Percentiles rank a stretch among this genome's conserved stretches.
Evolutionary conservation across 768 basidiomycete genomes (phyloP).

Genomic region (Lactarius sanguifluus): DNA sequence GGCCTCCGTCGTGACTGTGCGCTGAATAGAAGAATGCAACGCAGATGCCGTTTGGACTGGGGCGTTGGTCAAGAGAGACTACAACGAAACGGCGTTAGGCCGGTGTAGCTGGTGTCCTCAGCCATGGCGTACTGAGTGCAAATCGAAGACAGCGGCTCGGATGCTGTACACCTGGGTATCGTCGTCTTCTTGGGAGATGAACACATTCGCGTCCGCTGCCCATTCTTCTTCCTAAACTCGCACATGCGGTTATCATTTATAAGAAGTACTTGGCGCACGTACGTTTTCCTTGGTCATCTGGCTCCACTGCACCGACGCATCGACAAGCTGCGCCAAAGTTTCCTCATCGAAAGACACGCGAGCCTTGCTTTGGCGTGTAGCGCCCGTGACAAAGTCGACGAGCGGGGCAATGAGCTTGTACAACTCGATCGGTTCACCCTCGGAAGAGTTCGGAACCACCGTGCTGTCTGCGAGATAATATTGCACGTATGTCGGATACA

Average conservation of each 20-base stretch:
- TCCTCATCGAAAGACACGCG: slow-evolving; percentile 58
- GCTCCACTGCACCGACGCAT: slow-evolving; percentile 61
- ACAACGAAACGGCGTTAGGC: neutral
- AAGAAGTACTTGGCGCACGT: slow-evolving; percentile 32
- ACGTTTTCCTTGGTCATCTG: slow-evolving; percentile 94
- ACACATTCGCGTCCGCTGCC: slow-evolving; percentile 86
- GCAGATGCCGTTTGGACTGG: slow-evolving; percentile 50
- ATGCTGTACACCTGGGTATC: slow-evolving; percentile 81
- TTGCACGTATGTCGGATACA: slow-evolving; percentile 59
- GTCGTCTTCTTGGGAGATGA: slow-evolving; percentile 94
- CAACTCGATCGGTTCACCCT: slow-evolving; percentile 76
- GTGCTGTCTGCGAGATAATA: slow-evolving; percentile 61
- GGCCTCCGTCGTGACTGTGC: slow-evolving; percentile 54
- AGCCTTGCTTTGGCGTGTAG: slow-evolving; percentile 62
- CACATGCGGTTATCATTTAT: slow-evolving; percentile 13
- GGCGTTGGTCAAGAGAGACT: slow-evolving; percentile 59
- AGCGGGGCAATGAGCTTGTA: slow-evolving; percentile 75
- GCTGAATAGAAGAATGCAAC: slow-evolving; percentile 55
- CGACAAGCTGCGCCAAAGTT: slow-evolving; percentile 52
- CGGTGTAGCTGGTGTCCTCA: slow-evolving; percentile 6
- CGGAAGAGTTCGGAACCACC: slow-evolving; percentile 60
- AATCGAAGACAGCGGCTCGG: slow-evolving; percentile 80
- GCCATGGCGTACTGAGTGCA: slow-evolving; percentile 60
- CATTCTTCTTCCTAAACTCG: slow-evolving; percentile 79
- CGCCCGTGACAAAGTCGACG: slow-evolving; percentile 73